These are phyloP conservation scores for Leishmania braziliensis DNA, from an alignment of 208 protist genomes.

Conservation along the genomic window DNA sequence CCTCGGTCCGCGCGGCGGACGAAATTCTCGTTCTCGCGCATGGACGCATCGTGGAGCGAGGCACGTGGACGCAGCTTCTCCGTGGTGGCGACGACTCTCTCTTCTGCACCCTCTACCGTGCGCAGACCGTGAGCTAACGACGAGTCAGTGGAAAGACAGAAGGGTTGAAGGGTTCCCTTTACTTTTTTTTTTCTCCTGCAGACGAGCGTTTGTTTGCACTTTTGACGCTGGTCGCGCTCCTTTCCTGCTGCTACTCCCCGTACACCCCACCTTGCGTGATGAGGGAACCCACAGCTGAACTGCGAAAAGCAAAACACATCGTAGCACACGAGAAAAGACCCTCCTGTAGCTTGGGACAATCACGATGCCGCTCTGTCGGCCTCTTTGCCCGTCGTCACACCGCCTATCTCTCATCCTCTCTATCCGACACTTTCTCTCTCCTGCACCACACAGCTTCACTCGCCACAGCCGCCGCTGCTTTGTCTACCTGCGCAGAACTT, in stretches of 20 bases:
- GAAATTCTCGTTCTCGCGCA: slow-evolving; percentile 65
- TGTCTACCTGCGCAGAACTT: not conserved
- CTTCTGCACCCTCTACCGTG: slow-evolving; percentile 31
- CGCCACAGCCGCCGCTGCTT: not conserved
- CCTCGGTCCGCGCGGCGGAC: slow-evolving; percentile 50
- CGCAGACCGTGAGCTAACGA: not conserved
- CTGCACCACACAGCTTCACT: not conserved
- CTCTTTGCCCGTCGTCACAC: not conserved
- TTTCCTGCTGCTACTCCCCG: not conserved
- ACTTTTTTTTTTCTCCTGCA: not conserved
- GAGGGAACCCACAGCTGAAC: not conserved
- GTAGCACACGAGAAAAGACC: not conserved
- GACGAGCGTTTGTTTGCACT: not conserved
- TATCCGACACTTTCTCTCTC: not conserved
- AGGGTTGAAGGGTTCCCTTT: not conserved
- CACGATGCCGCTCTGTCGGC: not conserved
- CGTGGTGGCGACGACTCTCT: slow-evolving; percentile 2
- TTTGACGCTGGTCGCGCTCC: not conserved
- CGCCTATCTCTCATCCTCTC: not conserved
- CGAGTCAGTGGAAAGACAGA: not conserved
- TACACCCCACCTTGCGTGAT: not conserved
- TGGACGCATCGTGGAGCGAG: slow-evolving; percentile 56
- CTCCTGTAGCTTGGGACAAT: not conserved
- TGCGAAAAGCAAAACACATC: too few species aligned
- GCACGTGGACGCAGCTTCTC: slow-evolving; percentile 57